Conservation (phyloP, 352 stramenopile genomes). For the Pythium plurisporium region DNA sequence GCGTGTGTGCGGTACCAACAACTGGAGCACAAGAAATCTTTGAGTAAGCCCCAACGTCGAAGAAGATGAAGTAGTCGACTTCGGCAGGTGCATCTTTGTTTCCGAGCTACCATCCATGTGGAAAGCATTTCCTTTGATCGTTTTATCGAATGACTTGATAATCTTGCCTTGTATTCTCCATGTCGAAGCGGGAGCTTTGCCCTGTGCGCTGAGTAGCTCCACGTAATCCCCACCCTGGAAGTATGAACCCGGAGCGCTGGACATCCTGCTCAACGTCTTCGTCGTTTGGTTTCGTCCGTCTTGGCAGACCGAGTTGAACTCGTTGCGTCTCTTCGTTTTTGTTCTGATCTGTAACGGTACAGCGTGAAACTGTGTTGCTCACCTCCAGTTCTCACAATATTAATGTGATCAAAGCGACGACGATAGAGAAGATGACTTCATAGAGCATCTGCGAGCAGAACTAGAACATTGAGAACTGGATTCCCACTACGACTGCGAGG, state of each 20-base stretch:
- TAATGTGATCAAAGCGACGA: too few relatives aligned
- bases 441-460: conserved; percentile 83
- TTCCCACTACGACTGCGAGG: too few relatives aligned
- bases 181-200: conserved; percentile 53
- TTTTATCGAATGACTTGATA: conserved; percentile 75
- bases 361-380: not conserved
- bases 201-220: conserved; percentile 76
- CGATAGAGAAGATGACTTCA: conserved; percentile 50
- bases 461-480: too few relatives aligned
- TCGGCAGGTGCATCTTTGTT: conserved; percentile 81
- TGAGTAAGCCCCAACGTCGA: conserved; percentile 59
- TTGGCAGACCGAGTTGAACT: too few relatives aligned
- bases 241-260: conserved; percentile 28
- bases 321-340: not conserved
- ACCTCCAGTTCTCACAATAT: too few relatives aligned
- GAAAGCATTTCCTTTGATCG: conserved; percentile 73
- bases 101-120: conserved; percentile 68
- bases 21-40: conserved; percentile 68
- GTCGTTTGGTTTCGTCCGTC: too few relatives aligned
- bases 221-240: conserved; percentile 81
- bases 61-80: conserved; percentile 26
- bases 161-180: conserved; percentile 82
- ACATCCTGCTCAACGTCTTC: too few relatives aligned
- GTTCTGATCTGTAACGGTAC: not conserved
- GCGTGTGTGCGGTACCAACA: conserved; percentile 53